Conservation (phyloP, 495 filamentous ascomycete species). For the Hyaloscypha hepaticicola region DNA sequence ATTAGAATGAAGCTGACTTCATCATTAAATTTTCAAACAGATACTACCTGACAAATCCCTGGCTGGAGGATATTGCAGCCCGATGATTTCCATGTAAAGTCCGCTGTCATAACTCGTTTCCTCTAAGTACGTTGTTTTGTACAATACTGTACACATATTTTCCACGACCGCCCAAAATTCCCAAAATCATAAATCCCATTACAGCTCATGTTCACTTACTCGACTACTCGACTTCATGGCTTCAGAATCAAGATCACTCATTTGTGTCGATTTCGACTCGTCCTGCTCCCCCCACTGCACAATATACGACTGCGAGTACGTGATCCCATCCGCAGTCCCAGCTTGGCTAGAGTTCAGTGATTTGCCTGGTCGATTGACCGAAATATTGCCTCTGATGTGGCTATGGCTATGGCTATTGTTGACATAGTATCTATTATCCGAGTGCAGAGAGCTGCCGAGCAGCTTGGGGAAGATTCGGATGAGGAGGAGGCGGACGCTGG, state of each 20-base stretch:
- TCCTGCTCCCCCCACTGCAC: constrained; percentile 10
- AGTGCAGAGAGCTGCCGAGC: background rate
- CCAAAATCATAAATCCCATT: background rate
- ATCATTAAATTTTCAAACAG: no score
- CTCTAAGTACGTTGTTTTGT: no score
- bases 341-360: constrained; percentile 6
- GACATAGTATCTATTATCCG: constrained; percentile 15
- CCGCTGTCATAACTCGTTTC: no score
- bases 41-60: no score
- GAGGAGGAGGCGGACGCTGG: constrained; percentile 26
- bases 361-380: constrained; percentile 4
- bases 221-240: constrained; percentile 6
- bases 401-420: constrained; percentile 12
- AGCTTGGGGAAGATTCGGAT: constrained; percentile 17
- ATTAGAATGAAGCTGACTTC: no score
- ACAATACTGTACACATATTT: no score
- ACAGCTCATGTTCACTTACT: constrained; percentile 8
- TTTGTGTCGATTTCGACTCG: constrained; percentile 10
- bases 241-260: constrained; percentile 9
- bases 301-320: constrained; percentile 5
- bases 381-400: constrained; percentile 17
- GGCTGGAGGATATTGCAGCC: no score
- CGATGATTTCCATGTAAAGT: no score
- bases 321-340: constrained; percentile 3
- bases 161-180: no score